Evolutionary conservation across 306 rosid species (phyloP).

Genomic region (Prunus mira): DNA sequence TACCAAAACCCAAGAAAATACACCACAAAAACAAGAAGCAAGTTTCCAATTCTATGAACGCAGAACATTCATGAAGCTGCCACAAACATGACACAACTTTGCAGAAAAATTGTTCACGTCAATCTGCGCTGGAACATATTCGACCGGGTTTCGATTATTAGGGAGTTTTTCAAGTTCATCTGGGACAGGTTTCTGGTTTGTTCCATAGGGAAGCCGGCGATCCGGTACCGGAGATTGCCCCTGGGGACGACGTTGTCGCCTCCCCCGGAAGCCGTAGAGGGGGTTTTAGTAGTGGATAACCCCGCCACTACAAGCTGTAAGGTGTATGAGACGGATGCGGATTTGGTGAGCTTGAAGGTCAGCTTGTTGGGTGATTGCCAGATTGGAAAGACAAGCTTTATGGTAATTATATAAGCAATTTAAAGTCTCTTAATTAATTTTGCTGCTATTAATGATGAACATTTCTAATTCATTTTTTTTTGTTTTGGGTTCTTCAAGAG

Average conservation of each 20-base stretch:
- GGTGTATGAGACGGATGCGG: constrained; percentile 61
- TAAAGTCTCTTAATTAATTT: neutral
- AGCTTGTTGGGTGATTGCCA: constrained; percentile 90
- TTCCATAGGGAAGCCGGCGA: constrained; percentile 39
- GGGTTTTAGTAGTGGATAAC: constrained; percentile 9
- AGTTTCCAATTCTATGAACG: constrained; percentile 30
- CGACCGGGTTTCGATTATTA: constrained; percentile 50
- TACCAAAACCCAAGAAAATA: neutral
- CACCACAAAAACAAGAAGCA: constrained; percentile 16
- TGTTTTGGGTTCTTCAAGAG: constrained; percentile 33
- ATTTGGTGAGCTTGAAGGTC: constrained; percentile 79
- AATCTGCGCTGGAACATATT: constrained; percentile 53
- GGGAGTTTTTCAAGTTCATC: constrained; percentile 63
- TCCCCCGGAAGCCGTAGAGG: constrained; percentile 8
- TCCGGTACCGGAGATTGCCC: constrained; percentile 49
- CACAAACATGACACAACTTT: constrained; percentile 59
- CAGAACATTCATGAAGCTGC: constrained; percentile 31
- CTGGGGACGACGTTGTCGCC: constrained; percentile 11
- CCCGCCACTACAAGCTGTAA: constrained; percentile 3
- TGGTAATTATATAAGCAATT: constrained; percentile 36
- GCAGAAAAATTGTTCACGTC: constrained; percentile 54
- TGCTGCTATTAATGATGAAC: neutral
- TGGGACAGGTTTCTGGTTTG: constrained; percentile 74
- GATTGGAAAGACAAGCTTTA: constrained; percentile 90
- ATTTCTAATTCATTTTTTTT: neutral